These are phyloP conservation scores for Coccomyxa subellipsoidea DNA, from an alignment of 163 green algal genomes.

Conservation along the genomic window DNA sequence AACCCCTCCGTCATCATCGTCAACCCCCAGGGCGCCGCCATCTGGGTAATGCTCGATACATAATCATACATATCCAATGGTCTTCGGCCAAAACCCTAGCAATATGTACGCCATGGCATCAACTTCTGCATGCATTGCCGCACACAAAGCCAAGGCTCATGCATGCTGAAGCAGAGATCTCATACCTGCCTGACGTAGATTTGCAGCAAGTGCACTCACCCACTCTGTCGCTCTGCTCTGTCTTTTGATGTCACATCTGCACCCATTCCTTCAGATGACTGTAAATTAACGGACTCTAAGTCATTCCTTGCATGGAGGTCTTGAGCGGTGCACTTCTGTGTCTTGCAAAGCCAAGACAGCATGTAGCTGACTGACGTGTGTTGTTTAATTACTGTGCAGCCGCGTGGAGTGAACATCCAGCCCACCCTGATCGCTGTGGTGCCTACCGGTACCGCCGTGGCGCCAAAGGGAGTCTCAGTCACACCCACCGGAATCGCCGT, in stretches of 20 bases:
- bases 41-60: neutral
- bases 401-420: conserved; percentile 4
- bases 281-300: too few relatives aligned
- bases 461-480: neutral
- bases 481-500: neutral
- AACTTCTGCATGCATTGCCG: too few relatives aligned
- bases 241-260: too few relatives aligned
- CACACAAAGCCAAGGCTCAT: too few relatives aligned
- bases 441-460: neutral
- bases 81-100: neutral
- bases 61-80: neutral
- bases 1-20: conserved; percentile 7
- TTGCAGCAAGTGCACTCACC: too few relatives aligned
- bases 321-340: neutral
- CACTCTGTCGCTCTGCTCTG: too few relatives aligned
- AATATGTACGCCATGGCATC: too few relatives aligned
- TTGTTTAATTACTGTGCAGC: neutral
- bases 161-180: too few relatives aligned
- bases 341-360: neutral
- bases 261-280: too few relatives aligned
- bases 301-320: too few relatives aligned
- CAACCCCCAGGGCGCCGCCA: neutral
- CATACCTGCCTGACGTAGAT: too few relatives aligned
- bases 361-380: neutral
- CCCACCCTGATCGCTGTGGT: conserved; percentile 3